A percentile compares a stretch with the other conserved stretches of the same genome.
phyloP scores from a whole-genome alignment of 192 early-diverging fungal species.

The Coemansia aciculifera region DNA sequence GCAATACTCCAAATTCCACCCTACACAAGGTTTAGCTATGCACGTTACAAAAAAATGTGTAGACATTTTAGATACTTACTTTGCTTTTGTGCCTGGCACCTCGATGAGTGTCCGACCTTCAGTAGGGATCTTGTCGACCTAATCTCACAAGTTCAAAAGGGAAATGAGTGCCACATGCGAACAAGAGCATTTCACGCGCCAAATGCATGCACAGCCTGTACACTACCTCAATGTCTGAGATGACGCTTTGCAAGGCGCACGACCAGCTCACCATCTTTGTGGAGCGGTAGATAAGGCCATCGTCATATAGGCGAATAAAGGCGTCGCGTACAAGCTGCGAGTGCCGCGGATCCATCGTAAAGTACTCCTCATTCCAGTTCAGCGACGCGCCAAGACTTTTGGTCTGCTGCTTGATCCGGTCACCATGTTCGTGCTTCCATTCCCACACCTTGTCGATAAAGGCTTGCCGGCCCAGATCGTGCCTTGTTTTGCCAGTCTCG shows the following conservation, averaged over 20 bases:
- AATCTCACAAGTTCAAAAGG: slow-evolving; percentile 6
- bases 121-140: slow-evolving; percentile 83
- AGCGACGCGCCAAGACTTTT: slow-evolving; percentile 79
- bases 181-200: background rate
- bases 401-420: slow-evolving; percentile 82
- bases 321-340: slow-evolving; percentile 82
- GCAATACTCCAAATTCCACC: slow-evolving; percentile 93
- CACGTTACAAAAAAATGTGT: background rate
- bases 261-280: slow-evolving; percentile 97
- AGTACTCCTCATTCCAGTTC: slow-evolving; percentile 83
- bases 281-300: slow-evolving; percentile 88
- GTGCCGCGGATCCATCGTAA: slow-evolving; percentile 86
- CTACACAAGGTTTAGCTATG: slow-evolving; percentile 51
- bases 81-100: slow-evolving; percentile 75
- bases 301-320: slow-evolving; percentile 84
- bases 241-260: slow-evolving; percentile 87
- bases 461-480: slow-evolving; percentile 81
- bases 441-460: slow-evolving; percentile 86
- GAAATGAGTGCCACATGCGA: background rate
- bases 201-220: background rate
- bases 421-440: slow-evolving; percentile 80
- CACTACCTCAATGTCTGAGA: slow-evolving; percentile 90
- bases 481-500: slow-evolving; percentile 61
- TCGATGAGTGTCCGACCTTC: slow-evolving; percentile 65
- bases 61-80: slow-evolving; percentile 39